Base-by-base conservation (phyloP, 2,329 filamentous ascomycete species). In the Stagonosporopsis chrysanthemi region DNA sequence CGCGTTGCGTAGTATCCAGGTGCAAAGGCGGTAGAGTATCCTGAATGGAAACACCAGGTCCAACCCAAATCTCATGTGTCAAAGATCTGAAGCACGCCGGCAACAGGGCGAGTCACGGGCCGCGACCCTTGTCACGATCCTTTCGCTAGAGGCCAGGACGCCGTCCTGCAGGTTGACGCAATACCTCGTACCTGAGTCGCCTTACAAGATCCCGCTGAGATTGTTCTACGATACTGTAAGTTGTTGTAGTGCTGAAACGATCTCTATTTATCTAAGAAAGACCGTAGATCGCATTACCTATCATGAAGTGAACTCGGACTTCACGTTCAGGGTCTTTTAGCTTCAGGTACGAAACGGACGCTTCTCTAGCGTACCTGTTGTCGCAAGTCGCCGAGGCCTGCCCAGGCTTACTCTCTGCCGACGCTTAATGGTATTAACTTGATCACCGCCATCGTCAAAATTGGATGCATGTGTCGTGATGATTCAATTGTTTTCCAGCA, bases 141-240 rank as follows among this genome's bases (percentile, higher is more conserved):
- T 36, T 49, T 65, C 61, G 63, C 63, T 56, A 54, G 56, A 42
- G 44, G 36, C 58, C 50, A 48, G 44, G 40, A 33, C 17, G 15
- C 33, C 19, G 42, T 47, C 36, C 61, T 60, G 58, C 58, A 50
- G 36, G 33, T 59, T 63, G 61, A 65, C 62, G 61, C 58, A 24
- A 65, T 52, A 35, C 33, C 40, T 52, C 44, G 46, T 54, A 44
- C 40, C 41, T 42, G 28, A 44, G 29, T 43, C 41, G 38, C 36
- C 12, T 47, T 38, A 26, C 36, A 49, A 17, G 46, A 36, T 39
- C 35, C 35, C n/a, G 17, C 19, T 26, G 5, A 6, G 24, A 26
- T 26, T 26, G 24, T 11, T 19, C 17, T 6, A 9, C 19, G 3
- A 19, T 19, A 38, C 17, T 6, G 15, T 7, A 19, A 19, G 23